phyloP scores from a whole-genome alignment of 768 basidiomycete genomes.

The Rickenella mellea region DNA sequence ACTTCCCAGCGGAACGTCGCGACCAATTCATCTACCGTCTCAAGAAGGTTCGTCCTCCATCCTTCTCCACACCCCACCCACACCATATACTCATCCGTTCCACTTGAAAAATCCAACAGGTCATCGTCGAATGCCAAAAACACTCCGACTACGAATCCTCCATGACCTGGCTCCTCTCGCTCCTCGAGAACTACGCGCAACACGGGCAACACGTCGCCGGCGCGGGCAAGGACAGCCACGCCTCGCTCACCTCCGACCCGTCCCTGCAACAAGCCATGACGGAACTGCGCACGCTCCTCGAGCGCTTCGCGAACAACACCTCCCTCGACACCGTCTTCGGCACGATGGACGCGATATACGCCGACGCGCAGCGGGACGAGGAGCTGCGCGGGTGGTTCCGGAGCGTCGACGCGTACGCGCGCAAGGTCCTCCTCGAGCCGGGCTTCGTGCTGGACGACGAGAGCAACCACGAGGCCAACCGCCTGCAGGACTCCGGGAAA shows the following conservation, averaged over 20 bases:
- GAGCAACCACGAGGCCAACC: conserved; percentile 53
- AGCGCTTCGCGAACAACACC: conserved; percentile 78
- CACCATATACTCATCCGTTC: not conserved
- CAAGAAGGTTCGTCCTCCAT: conserved; percentile 58
- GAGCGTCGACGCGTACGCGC: conserved; percentile 50
- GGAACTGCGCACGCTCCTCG: conserved; percentile 74
- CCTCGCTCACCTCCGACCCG: conserved; percentile 27
- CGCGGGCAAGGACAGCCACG: conserved; percentile 24
- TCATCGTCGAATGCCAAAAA: conserved; percentile 85
- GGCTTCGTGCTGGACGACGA: conserved; percentile 78
- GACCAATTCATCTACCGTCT: conserved; percentile 89
- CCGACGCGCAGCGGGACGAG: conserved; percentile 66
- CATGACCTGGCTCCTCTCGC: conserved; percentile 61
- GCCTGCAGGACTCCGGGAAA: conserved; percentile 62
- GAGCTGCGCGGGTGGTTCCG: conserved; percentile 70
- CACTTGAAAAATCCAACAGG: conserved; percentile 38
- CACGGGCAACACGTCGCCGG: conserved; percentile 35
- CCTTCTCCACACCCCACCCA: not conserved
- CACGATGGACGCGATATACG: conserved; percentile 59
- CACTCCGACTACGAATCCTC: conserved; percentile 84
- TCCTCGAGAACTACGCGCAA: conserved; percentile 50
- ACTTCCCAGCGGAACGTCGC: conserved; percentile 83
- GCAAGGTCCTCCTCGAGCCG: conserved; percentile 68
- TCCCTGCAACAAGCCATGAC: conserved; percentile 43
- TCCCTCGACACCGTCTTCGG: conserved; percentile 62